Conservation (phyloP, 345 rosid species). For the Cardamine resedifolia region DNA sequence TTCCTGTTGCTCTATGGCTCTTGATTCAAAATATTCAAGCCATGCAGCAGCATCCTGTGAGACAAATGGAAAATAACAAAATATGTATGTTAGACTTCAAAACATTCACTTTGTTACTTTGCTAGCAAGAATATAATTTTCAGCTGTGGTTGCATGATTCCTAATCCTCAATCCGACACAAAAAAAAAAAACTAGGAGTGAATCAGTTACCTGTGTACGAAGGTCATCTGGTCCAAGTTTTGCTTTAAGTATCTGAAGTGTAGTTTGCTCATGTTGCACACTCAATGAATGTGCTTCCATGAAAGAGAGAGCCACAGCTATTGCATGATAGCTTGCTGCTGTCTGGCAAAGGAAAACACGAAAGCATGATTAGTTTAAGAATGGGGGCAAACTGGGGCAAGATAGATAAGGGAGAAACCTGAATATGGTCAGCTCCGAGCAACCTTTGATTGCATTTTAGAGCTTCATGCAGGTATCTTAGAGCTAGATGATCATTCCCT, state of each 20-base stretch:
- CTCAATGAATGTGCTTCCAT: conserved; percentile 94
- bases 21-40: conserved; percentile 96
- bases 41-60: conserved; percentile 93
- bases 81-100: conserved; percentile 16
- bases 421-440: conserved; percentile 92
- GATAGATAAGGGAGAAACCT: conserved; percentile 49
- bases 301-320: conserved; percentile 91
- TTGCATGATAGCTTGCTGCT: conserved; percentile 98
- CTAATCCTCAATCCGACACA: conserved; percentile 6
- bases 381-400: not conserved
- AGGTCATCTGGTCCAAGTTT: conserved; percentile 92
- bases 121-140: not conserved
- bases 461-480: conserved; percentile 94
- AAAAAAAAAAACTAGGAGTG: not conserved
- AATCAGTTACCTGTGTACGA: conserved; percentile 71
- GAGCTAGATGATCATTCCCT: conserved; percentile 94
- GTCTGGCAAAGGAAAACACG: conserved; percentile 53
- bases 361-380: conserved; percentile 16
- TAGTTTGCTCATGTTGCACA: conserved; percentile 96
- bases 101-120: not conserved
- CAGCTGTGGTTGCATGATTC: conserved; percentile 7
- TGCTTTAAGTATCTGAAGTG: conserved; percentile 77
- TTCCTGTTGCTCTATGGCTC: conserved; percentile 92
- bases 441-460: conserved; percentile 92
- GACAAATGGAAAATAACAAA: not conserved